phyloP scores from a whole-genome alignment of 2,329 filamentous ascomycete species.

The Ceratocystis cacaofunesta region DNA sequence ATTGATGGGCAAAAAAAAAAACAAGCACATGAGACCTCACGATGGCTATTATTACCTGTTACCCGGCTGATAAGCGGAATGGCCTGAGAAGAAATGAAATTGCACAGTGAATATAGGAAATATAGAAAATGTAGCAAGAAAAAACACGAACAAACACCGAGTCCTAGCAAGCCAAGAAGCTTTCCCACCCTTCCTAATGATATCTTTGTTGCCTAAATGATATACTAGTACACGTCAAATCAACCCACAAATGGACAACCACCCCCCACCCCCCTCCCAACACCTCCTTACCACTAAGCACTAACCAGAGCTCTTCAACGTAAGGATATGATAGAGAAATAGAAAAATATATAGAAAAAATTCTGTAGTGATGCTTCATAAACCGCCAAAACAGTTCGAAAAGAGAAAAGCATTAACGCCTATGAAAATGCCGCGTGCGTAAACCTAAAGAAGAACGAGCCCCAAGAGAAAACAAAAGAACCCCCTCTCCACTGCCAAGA shows the following conservation, averaged over 20 bases:
- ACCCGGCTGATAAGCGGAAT: too few relatives aligned
- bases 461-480: background rate
- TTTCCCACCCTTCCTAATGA: background rate
- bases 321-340: background rate
- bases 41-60: too few relatives aligned
- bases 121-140: background rate
- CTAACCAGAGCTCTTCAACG: background rate
- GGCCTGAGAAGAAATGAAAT: background rate
- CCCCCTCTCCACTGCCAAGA: background rate
- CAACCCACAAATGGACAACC: background rate
- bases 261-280: background rate
- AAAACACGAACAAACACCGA: background rate
- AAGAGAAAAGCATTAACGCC: background rate
- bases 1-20: too few relatives aligned
- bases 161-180: background rate
- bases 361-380: background rate
- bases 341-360: background rate
- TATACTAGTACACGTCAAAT: background rate
- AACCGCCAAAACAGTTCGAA: background rate
- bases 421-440: constrained; percentile 1
- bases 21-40: too few relatives aligned
- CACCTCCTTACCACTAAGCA: background rate
- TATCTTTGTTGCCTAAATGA: constrained; percentile 1
- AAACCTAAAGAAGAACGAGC: background rate
- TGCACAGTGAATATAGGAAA: background rate